Base-by-base conservation (phyloP, 179 eudicot species). In the Dionaea muscipula region DNA sequence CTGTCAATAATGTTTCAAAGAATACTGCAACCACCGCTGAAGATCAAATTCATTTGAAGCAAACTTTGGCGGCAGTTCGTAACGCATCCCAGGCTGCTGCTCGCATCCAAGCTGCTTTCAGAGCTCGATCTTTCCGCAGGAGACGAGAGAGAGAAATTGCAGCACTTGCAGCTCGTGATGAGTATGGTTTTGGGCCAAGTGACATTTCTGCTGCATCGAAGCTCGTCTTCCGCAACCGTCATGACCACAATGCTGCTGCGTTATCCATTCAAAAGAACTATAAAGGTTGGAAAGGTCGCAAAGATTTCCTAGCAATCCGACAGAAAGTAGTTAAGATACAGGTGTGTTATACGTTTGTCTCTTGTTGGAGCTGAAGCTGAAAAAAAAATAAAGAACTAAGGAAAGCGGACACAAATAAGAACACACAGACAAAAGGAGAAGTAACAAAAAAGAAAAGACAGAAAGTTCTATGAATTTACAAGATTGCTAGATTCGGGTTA, bases 321-420 rank as follows among this genome's bases (percentile, higher is more conserved):
- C 79, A 77, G 68, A 87, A 87, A 82, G 94, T 84, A 38, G 98
- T 91, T 55, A 91, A 78, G 81, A 87, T 91, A 73, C 98, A 91
- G 98, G 98, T 91, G 60, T 11, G 15, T 15, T 17, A 18, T 7
- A 46, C 16, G 22, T 12, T 16, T 9, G 35, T 11, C 10, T 31
- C 35, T 31, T 31, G 5, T 31, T 4, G 10, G 10, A 31, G 35
- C 8, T 31, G 35, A 31, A 4, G 35, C 35, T 31, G 35, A 6
- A 31, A 31, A 11, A 31, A 31, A 31, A 31, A 31, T 11, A 11
- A 31, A 31, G 10, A 31, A 11, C n/a, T n/a, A n/a, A n/a, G n/a
- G n/a, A n/a, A n/a, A n/a, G n/a, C n/a, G n/a, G n/a, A n/a, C n/a
- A n/a, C n/a, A n/a, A n/a, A n/a, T n/a, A n/a, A n/a, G n/a, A n/a